Conservation (phyloP, 306 rosid genomes). For the Sophora flavescens region DNA sequence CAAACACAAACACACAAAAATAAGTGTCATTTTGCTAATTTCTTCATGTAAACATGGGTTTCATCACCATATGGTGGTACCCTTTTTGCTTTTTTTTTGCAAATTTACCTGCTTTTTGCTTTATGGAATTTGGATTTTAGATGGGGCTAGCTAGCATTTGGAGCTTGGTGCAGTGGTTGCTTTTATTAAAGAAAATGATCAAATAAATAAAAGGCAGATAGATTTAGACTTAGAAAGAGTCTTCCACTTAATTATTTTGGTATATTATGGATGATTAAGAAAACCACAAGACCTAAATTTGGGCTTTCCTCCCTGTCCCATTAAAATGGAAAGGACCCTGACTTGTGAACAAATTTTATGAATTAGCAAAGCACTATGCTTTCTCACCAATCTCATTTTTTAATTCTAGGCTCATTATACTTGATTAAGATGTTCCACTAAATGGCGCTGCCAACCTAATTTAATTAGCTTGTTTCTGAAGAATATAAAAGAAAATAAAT, state of each 20-base stretch:
- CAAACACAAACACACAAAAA: background rate
- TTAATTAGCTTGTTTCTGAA: background rate
- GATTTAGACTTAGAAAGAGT: constrained; percentile 1
- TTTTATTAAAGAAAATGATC: constrained; percentile 21
- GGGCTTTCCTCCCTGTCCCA: constrained; percentile 11
- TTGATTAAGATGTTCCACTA: constrained; percentile 37
- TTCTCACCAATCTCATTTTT: constrained; percentile 2
- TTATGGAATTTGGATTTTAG: constrained; percentile 29
- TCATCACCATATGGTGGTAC: constrained; percentile 32
- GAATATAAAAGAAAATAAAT: background rate
- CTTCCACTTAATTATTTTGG: constrained; percentile 6
- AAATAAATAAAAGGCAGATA: constrained; percentile 30
- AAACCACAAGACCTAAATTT: constrained; percentile 34
- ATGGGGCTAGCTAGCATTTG: background rate
- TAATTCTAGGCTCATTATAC: background rate
- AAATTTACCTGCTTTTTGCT: constrained; percentile 32
- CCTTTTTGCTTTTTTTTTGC: constrained; percentile 31
- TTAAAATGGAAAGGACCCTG: constrained; percentile 18
- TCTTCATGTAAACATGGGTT: constrained; percentile 17
- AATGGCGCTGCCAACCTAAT: constrained; percentile 36
- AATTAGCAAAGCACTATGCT: constrained; percentile 46
- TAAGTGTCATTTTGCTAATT: constrained; percentile 29
- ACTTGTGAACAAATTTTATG: constrained; percentile 39
- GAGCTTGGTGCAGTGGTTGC: constrained; percentile 14
- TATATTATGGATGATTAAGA: constrained; percentile 43